Conservation (phyloP, 805 yeast species). For the Dipodascus geniculatus region DNA sequence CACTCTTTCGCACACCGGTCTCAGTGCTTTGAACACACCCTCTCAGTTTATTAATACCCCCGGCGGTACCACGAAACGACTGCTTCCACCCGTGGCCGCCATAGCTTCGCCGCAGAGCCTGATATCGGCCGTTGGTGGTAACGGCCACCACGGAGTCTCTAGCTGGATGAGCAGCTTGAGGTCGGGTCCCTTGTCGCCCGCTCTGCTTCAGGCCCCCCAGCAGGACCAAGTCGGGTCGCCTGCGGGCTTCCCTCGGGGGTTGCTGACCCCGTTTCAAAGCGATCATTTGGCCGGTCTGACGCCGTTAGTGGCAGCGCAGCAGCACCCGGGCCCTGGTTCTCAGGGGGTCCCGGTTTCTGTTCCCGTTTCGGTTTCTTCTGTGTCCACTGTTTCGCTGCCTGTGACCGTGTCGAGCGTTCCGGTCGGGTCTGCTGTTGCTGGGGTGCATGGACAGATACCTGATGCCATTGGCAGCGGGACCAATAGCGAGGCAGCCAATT, state of each 20-base stretch:
- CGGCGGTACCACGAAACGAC: conserved; percentile 15
- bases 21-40: conserved; percentile 4
- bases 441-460: too few relatives aligned
- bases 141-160: conserved; percentile 8
- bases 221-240: conserved; percentile 19
- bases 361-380: too few relatives aligned
- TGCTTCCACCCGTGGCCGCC: conserved; percentile 20
- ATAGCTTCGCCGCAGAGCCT: conserved; percentile 19
- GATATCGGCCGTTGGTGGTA: conserved; percentile 6
- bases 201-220: conserved; percentile 26
- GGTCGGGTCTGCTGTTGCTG: too few relatives aligned
- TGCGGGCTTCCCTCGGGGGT: conserved; percentile 15
- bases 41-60: conserved; percentile 13
- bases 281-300: neutral
- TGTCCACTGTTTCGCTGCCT: neutral
- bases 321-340: too few relatives aligned
- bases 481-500: neutral
- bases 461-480: neutral
- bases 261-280: neutral
- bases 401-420: too few relatives aligned
- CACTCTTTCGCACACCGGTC: neutral
- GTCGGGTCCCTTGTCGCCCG: conserved; percentile 28
- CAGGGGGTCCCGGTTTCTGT: too few relatives aligned
- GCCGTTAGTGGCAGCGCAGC: neutral
- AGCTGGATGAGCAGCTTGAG: conserved; percentile 18